Conservation (phyloP, 179 eudicot species). For the Nepenthes alata region DNA sequence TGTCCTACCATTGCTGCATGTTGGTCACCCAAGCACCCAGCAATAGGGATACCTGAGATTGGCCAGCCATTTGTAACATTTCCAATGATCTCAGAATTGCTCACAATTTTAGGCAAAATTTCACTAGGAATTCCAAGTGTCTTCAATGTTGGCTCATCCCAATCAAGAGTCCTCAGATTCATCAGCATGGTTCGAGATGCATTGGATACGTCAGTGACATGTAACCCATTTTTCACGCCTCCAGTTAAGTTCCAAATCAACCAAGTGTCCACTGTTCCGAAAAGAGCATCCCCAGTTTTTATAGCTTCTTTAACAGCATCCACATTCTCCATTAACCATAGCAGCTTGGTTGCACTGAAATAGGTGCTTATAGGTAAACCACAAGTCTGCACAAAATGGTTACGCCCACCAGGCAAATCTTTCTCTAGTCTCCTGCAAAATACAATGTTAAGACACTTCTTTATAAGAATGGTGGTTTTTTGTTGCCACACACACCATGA, state of each 20-base stretch:
- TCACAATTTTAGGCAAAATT: conserved; percentile 70
- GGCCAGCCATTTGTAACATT: conserved; percentile 73
- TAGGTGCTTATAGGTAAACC: conserved; percentile 95
- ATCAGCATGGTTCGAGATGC: conserved; percentile 95
- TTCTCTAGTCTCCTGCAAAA: conserved; percentile 65
- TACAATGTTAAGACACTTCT: neutral
- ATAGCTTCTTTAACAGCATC: conserved; percentile 63
- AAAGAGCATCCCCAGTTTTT: conserved; percentile 63
- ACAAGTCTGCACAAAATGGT: conserved; percentile 72
- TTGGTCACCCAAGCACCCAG: conserved; percentile 96
- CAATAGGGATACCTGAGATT: conserved; percentile 61
- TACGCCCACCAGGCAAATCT: conserved; percentile 69
- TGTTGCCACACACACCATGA: too few species aligned
- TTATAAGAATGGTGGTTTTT: too few species aligned
- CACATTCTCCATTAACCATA: conserved; percentile 83
- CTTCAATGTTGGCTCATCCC: conserved; percentile 65
- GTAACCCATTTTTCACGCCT: conserved; percentile 58
- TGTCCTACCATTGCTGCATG: conserved; percentile 98
- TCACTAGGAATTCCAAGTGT: conserved; percentile 39
- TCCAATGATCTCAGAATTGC: conserved; percentile 75
- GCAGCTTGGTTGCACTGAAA: conserved; percentile 79
- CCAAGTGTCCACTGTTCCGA: conserved; percentile 95
- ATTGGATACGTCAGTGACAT: conserved; percentile 81
- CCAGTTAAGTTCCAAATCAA: conserved; percentile 93
- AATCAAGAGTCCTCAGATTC: conserved; percentile 66